phyloP scores from a whole-genome alignment of 176 grass and related monocot genomes.

The Elymus sibiricus region DNA sequence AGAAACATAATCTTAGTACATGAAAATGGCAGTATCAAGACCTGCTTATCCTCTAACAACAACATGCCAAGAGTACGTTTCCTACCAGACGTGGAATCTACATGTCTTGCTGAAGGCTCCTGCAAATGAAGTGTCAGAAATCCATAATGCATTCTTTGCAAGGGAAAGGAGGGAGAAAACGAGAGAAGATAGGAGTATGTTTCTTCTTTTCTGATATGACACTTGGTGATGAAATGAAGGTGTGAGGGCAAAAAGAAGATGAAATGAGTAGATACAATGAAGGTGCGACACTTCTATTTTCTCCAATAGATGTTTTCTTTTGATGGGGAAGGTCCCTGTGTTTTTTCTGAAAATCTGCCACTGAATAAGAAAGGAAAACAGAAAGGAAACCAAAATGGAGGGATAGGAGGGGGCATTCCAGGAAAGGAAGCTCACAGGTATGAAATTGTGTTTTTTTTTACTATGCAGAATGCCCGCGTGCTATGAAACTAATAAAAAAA shows the following conservation, averaged over 20 bases:
- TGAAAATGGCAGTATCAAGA: conserved; percentile 24
- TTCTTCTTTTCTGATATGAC: not conserved
- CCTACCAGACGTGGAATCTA: conserved; percentile 24
- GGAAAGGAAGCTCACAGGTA: not conserved
- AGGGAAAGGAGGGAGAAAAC: not conserved
- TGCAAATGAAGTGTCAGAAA: conserved; percentile 42
- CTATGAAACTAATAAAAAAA: not conserved
- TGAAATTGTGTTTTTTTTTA: not conserved
- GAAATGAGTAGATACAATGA: not conserved
- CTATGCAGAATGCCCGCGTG: not conserved
- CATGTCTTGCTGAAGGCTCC: conserved; percentile 34
- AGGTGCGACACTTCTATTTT: not conserved
- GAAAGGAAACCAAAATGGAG: not conserved
- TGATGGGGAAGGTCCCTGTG: not conserved
- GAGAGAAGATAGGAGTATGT: not conserved
- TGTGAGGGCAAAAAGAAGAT: not conserved
- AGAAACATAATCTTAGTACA: not conserved
- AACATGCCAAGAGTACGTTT: conserved; percentile 40
- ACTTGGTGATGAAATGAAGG: conserved; percentile 3
- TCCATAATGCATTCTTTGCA: not conserved
- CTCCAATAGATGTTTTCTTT: not conserved
- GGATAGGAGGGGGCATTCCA: not conserved
- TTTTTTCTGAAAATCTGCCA: conserved; percentile 14
- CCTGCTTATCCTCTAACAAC: conserved; percentile 50
- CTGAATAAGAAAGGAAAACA: not conserved